Conservation (phyloP, 2,329 filamentous ascomycete genomes). For the Domatiomyces globalis region DNA sequence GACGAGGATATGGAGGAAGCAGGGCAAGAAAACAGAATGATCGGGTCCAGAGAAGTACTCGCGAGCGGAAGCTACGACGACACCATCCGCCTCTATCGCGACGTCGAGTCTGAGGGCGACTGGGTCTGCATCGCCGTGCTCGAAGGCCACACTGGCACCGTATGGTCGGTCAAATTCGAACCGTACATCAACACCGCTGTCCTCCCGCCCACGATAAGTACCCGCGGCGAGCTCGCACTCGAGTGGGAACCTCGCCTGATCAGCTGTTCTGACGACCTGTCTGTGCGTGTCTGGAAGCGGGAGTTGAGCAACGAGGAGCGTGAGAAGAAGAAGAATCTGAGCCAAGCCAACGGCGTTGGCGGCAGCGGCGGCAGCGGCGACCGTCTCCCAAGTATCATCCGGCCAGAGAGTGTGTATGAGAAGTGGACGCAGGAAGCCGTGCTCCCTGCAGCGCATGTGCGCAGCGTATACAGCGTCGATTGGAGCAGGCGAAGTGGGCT, state of each 20-base stretch:
- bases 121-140: constrained; percentile 82
- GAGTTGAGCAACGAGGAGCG: constrained; percentile 40
- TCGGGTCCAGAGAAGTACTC: constrained; percentile 46
- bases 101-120: constrained; percentile 64
- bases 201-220: constrained; percentile 1
- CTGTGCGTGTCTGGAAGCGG: constrained; percentile 65
- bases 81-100: constrained; percentile 68
- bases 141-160: constrained; percentile 67
- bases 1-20: constrained; percentile 1
- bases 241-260: constrained; percentile 43
- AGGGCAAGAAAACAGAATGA: constrained; percentile 7
- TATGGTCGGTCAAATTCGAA: constrained; percentile 72
- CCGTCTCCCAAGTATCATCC: constrained; percentile 78
- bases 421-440: constrained; percentile 65
- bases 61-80: constrained; percentile 92
- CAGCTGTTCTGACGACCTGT: constrained; percentile 74
- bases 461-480: constrained; percentile 68
- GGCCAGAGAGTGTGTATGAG: constrained; percentile 56
- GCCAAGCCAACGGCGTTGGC: neutral
- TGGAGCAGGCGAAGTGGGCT: constrained; percentile 70
- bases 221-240: constrained; percentile 21
- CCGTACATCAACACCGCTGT: constrained; percentile 9
- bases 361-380: constrained; percentile 1
- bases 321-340: constrained; percentile 19
- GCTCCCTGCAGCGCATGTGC: constrained; percentile 61